phyloP scores from a whole-genome alignment of 805 yeast genomes.

The Kockiozyma suomiensis region DNA sequence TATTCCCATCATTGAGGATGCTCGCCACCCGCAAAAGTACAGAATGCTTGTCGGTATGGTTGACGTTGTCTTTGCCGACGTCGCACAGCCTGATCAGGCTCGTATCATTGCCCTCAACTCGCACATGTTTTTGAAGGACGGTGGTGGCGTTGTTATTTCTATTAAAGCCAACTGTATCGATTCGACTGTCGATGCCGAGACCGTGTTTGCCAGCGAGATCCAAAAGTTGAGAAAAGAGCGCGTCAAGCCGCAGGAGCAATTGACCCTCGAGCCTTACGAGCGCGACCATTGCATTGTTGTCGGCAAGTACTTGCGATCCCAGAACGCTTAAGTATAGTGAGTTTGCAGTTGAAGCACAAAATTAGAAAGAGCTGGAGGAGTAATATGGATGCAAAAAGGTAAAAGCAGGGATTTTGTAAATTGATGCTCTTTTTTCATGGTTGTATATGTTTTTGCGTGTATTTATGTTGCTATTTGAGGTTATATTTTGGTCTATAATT shows the following conservation, averaged over 20 bases:
- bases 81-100: conserved; percentile 99
- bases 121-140: conserved; percentile 96
- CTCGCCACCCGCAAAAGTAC: conserved; percentile 99
- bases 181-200: conserved; percentile 98
- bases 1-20: conserved; percentile 98
- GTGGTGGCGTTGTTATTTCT: conserved; percentile 97
- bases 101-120: conserved; percentile 99
- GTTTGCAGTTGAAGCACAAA: not conserved
- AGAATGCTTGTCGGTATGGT: conserved; percentile 99
- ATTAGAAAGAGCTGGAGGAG: conserved; percentile 8
- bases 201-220: conserved; percentile 98
- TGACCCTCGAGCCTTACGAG: conserved; percentile 97
- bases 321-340: not conserved
- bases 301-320: conserved; percentile 85
- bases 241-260: conserved; percentile 97
- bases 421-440: conserved; percentile 21
- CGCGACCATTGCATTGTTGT: conserved; percentile 99
- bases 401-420: conserved; percentile 23
- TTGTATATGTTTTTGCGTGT: conserved; percentile 5
- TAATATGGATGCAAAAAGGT: conserved; percentile 8
- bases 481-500: conserved; percentile 8
- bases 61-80: conserved; percentile 98
- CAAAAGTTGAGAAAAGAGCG: conserved; percentile 98
- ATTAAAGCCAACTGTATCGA: conserved; percentile 99
- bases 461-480: conserved; percentile 7